These are phyloP conservation scores for Angomonas deanei DNA, from an alignment of 208 protist genomes.

Conservation along the genomic window DNA sequence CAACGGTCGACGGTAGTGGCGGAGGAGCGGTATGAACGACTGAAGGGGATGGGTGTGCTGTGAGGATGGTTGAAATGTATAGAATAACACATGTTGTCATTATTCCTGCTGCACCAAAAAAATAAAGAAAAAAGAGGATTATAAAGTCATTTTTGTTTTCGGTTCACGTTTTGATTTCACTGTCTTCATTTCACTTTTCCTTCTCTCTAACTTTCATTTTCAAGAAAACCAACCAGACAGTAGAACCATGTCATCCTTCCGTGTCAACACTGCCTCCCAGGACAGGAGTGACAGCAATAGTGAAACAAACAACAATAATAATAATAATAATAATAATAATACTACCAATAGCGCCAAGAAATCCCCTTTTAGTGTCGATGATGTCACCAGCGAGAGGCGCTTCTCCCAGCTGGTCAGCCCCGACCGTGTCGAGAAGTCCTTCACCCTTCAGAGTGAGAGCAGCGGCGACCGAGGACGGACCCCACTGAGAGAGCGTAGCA, in stretches of 20 bases:
- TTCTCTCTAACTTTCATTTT: too few species aligned
- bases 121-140: background rate
- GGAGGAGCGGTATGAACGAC: background rate
- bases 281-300: background rate
- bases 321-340: too few species aligned
- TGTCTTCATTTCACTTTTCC: background rate
- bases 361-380: background rate
- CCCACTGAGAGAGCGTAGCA: too few species aligned
- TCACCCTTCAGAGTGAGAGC: too few species aligned
- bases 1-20: background rate
- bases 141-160: too few species aligned
- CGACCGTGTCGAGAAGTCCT: background rate
- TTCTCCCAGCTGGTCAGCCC: background rate
- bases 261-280: too few species aligned
- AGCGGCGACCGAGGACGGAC: too few species aligned
- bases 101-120: background rate
- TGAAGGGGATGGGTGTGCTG: background rate
- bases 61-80: background rate
- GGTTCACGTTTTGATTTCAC: background rate
- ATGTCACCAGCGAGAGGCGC: background rate
- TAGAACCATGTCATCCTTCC: too few species aligned
- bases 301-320: background rate
- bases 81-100: background rate
- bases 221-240: too few species aligned
- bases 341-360: too few species aligned